phyloP scores from a whole-genome alignment of 2,329 filamentous ascomycete species.

The Graphilbum sp. region DNA sequence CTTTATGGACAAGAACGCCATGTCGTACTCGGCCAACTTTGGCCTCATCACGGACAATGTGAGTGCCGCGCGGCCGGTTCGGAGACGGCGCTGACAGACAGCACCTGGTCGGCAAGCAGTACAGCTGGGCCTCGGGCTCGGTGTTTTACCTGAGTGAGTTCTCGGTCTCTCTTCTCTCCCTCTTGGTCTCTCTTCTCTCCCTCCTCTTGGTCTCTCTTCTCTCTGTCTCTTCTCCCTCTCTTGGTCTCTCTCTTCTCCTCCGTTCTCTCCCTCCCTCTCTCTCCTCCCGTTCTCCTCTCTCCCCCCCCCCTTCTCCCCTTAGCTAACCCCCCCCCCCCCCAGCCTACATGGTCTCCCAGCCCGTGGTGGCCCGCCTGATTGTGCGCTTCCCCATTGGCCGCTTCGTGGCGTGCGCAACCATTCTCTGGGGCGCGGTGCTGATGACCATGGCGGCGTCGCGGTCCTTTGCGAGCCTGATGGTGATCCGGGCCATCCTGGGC shows the following conservation, averaged over 20 bases:
- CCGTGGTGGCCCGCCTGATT: slow-evolving; percentile 27
- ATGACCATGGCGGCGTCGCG: slow-evolving; percentile 31
- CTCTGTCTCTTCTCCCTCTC: too few relatives aligned
- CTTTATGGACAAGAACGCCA: slow-evolving; percentile 46
- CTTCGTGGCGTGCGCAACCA: slow-evolving; percentile 22
- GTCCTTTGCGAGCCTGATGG: slow-evolving; percentile 36
- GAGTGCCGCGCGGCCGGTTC: too few relatives aligned
- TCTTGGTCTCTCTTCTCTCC: too few relatives aligned
- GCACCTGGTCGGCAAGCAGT: slow-evolving; percentile 44
- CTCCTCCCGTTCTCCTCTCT: too few relatives aligned
- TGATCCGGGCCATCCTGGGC: slow-evolving; percentile 38
- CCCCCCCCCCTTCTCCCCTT: too few relatives aligned
- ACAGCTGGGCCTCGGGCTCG: slow-evolving; percentile 17
- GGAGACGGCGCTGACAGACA: too few relatives aligned
- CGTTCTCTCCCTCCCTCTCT: too few relatives aligned
- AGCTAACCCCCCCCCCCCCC: too few relatives aligned
- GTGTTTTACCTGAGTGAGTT: slow-evolving; percentile 39
- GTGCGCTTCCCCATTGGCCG: slow-evolving; percentile 31
- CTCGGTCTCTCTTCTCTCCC: too few relatives aligned
- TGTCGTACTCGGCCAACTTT: slow-evolving; percentile 55
- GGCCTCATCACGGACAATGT: slow-evolving; percentile 46
- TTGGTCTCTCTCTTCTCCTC: too few relatives aligned
- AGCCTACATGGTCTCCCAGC: slow-evolving; percentile 27
- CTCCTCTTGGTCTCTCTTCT: too few relatives aligned
- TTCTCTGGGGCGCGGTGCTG: slow-evolving; percentile 28